A percentile compares a stretch with the other conserved stretches of the same genome.
Conservation (phyloP, 2,329 filamentous ascomycete genomes). For the Alternaria gaisen region DNA sequence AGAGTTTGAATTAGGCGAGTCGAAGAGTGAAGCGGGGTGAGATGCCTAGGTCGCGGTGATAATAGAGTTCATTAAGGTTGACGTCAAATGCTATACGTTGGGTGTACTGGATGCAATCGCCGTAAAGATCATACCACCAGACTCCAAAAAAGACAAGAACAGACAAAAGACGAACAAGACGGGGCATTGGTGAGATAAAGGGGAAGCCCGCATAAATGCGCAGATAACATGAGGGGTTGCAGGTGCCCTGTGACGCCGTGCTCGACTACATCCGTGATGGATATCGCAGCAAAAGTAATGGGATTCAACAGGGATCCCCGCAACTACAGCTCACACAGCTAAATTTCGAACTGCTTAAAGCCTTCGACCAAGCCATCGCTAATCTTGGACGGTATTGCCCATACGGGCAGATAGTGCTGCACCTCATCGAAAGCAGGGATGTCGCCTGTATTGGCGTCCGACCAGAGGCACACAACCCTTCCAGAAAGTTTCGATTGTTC, state of each 20-base stretch:
- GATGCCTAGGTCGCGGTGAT: constrained; percentile 16
- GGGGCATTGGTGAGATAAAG: constrained; percentile 17
- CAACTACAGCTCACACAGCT: constrained; percentile 25
- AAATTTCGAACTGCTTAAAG: constrained; percentile 68
- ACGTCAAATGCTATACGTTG: constrained; percentile 25
- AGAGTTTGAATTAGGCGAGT: constrained; percentile 5
- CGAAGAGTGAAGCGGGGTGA: background rate
- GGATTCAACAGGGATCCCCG: constrained; percentile 37
- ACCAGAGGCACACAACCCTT: constrained; percentile 82
- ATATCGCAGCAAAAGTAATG: constrained; percentile 46
- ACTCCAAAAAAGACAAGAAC: constrained; percentile 9
- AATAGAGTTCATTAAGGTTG: constrained; percentile 36
- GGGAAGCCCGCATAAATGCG: constrained; percentile 17
- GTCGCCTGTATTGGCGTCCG: constrained; percentile 77
- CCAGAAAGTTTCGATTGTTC: constrained; percentile 58
- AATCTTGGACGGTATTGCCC: constrained; percentile 80
- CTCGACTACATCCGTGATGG: constrained; percentile 42
- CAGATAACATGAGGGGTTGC: constrained; percentile 35
- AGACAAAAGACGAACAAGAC: constrained; percentile 2
- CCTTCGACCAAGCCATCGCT: constrained; percentile 84
- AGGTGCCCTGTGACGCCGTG: constrained; percentile 38
- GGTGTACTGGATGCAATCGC: constrained; percentile 15
- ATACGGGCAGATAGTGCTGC: constrained; percentile 76
- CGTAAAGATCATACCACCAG: constrained; percentile 12
- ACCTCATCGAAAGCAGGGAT: constrained; percentile 89